Evolutionary conservation across 768 basidiomycete genomes (phyloP), one percentile per base, ranked within the genome.

Genomic region (Boletus coccyginus): DNA sequence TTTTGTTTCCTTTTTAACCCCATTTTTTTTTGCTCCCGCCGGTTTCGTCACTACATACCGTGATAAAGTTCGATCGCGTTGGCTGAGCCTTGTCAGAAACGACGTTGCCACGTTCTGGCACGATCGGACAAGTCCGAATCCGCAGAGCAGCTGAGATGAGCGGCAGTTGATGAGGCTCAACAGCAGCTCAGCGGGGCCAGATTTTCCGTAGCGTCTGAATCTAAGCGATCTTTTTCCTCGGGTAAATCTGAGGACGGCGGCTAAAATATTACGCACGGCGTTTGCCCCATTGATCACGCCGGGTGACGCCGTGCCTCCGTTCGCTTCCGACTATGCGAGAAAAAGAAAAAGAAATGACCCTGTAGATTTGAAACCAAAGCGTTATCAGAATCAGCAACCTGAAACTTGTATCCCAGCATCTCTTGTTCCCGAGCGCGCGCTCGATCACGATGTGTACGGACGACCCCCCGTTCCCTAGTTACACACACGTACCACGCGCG

Each of bases 291-390:
- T 16, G 24, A 11, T 45, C 48, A 45, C 42, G 33, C 7, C 39
- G 33, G 35, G 17, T 39, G 11, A 38, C 16, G 17, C 35, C 36
- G n/a, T 31, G 36, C 49, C 42, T 45, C 59, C 59, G 63, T 56
- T 62, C 66, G 63, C 63, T 62, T 66, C 65, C 66, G 65, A 31
- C n/a, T 39, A 52, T 51, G 57, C 45, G 57, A 49, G 46, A 48
- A 57, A 49, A 60, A 50, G 55, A 52, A 24, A 50, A 48, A 53
- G 35, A 27, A 39, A n/a, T 46, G 43, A 40, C 50, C 60, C 56
- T 65, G 56, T n/a, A 35, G 41, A 59, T 31, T 49, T 56, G 64
- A 65, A 65, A 66, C 64, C 32, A 39, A 46, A 39, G 24, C 31
- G 43, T 55, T 46, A 58, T 44, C 42, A 31, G 13, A 17, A 55